Conservation (phyloP, 345 rosid genomes). For the Litchi chinensis region DNA sequence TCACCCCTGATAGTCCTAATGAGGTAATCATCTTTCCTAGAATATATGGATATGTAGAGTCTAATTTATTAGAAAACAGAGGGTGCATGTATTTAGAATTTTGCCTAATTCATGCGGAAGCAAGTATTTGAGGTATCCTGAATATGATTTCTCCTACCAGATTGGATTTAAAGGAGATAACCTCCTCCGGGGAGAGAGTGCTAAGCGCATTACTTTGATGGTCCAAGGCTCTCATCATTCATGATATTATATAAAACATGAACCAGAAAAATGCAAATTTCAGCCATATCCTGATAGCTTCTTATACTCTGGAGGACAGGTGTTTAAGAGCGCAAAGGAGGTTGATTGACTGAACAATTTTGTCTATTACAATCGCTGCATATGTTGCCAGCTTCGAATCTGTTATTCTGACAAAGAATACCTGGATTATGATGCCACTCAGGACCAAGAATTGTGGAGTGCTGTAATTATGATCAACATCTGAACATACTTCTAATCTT, state of each 20-base stretch:
- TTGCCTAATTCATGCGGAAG: conserved; percentile 19
- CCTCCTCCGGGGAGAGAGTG: conserved; percentile 73
- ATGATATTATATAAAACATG: conserved; percentile 68
- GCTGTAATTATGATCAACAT: conserved; percentile 22
- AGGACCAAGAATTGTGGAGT: conserved; percentile 15
- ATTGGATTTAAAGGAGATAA: conserved; percentile 85
- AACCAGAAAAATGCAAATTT: conserved; percentile 45
- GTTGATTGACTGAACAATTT: conserved; percentile 37
- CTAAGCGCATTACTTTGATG: conserved; percentile 79
- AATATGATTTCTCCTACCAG: conserved; percentile 55
- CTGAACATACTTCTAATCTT: conserved; percentile 25
- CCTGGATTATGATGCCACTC: conserved; percentile 3
- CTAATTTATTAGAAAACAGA: background rate
- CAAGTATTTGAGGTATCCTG: conserved; percentile 30
- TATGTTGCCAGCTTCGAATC: conserved; percentile 24
- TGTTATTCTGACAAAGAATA: conserved; percentile 20
- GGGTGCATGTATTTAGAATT: conserved; percentile 19
- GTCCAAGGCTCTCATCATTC: conserved; percentile 88
- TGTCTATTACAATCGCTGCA: conserved; percentile 31
- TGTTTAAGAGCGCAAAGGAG: conserved; percentile 54
- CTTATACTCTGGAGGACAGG: conserved; percentile 72
- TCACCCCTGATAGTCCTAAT: conserved; percentile 63
- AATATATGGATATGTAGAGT: background rate
- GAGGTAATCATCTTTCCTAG: conserved; percentile 56
- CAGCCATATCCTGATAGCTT: conserved; percentile 63